Evolutionary conservation across 192 early-diverging fungal species (phyloP), one percentile per base, ranked within the genome.

Genomic region (Linderina pennispora): DNA sequence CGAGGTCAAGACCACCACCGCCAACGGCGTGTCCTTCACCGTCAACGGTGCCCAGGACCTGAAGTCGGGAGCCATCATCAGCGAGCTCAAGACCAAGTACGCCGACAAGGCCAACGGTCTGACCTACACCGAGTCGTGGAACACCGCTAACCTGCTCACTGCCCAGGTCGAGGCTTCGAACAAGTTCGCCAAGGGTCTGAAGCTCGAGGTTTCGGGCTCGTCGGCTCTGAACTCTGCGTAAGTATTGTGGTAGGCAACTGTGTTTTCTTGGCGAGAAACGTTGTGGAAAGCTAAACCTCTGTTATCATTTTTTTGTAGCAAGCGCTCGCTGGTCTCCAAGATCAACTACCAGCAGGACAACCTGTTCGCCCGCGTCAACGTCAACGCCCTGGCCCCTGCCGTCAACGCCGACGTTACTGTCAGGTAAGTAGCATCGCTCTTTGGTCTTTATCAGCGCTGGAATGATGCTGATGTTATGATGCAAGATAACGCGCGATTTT

Each of bases 61-160:
- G 78, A 99, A 99, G 84, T 81, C 86, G 46, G 92, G 92, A 34
- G 77, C 72, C 62, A 97, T 99, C 61, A 80, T 86, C 58, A 88
- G 89, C 74, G 94, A 99, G 62, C 77, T 99, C 66, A 95, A 97
- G 85, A 88, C 89, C 76, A 99, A 98, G 83, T 98, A 95, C 74
- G 55, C 80, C 39, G 92, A 98, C 84, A 91, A 89, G 80, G 70
- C 83, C 57, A 89, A 86, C 53, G 96, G 96, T 58, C 76, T 97
- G 18, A 87, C 91, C 51, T 84, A 97, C 74, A 97, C 95, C 58
- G 92, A 96, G 77, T 80, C 88, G 41, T 99, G 97, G 97, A 93
- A 86, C 72, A 92, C 94, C 45, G 76, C 73, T 70, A 97, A 98
- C 79, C 77, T 91, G 43, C 72, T 99, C 35, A 88, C 84, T 48